Conservation (phyloP, 345 rosid species). For the Rhizophora mangle region DNA sequence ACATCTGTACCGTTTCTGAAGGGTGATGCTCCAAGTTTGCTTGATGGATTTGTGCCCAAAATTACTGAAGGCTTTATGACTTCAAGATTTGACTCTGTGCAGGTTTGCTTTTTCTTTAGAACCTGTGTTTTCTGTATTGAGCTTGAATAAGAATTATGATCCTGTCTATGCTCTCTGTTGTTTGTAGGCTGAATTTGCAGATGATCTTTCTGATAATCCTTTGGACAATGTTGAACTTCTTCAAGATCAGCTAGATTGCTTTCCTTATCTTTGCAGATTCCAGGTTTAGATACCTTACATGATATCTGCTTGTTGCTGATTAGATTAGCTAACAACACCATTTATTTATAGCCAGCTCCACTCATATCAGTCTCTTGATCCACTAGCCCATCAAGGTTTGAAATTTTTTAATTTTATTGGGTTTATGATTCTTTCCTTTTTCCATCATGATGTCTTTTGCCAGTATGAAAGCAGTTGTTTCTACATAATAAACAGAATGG, state of each 20-base stretch:
- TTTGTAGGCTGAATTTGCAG: slow-evolving; percentile 71
- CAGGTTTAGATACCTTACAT: slow-evolving; percentile 52
- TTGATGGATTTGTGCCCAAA: slow-evolving; percentile 97
- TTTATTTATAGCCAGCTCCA: slow-evolving; percentile 3
- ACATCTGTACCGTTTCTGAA: slow-evolving; percentile 90
- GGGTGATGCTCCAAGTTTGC: slow-evolving; percentile 95
- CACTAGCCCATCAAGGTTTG: not conserved
- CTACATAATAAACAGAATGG: slow-evolving; percentile 81
- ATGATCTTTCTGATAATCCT: slow-evolving; percentile 82
- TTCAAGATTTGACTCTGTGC: slow-evolving; percentile 91
- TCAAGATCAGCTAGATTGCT: slow-evolving; percentile 98
- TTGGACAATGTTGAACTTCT: slow-evolving; percentile 97
- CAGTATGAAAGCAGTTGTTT: slow-evolving; percentile 91
- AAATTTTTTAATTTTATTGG: slow-evolving; percentile 1
- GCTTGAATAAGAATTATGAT: not conserved
- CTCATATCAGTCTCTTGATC: not conserved
- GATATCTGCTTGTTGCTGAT: slow-evolving; percentile 2
- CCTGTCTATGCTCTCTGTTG: slow-evolving; percentile 9
- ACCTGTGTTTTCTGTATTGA: not conserved
- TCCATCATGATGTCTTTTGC: slow-evolving; percentile 10
- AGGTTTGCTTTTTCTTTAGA: slow-evolving; percentile 43
- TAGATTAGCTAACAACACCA: not conserved
- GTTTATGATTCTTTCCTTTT: slow-evolving; percentile 5
- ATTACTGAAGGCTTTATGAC: slow-evolving; percentile 92
- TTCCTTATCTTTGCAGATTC: slow-evolving; percentile 96